These are phyloP conservation scores for Salix dunnii DNA, from an alignment of 345 rosid genomes.

Conservation along the genomic window DNA sequence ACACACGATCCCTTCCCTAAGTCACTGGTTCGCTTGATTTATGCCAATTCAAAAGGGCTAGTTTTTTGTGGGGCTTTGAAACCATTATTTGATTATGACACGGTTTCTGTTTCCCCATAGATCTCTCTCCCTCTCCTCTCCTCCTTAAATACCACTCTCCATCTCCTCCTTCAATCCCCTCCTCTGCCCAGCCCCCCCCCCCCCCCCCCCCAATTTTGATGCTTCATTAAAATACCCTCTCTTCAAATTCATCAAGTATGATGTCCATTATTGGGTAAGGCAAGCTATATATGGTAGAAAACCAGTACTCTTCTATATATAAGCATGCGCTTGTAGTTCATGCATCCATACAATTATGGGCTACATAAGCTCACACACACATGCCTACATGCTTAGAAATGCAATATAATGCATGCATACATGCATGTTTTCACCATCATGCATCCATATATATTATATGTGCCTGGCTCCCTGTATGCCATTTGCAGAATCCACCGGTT, in stretches of 20 bases:
- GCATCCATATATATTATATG: constrained; percentile 22
- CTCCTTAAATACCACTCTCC: constrained; percentile 19
- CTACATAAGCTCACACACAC: not conserved
- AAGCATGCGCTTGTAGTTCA: not conserved
- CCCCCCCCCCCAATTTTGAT: constrained; percentile 10
- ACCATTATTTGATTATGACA: constrained; percentile 20
- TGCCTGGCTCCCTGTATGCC: constrained; percentile 99
- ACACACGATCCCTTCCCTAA: not conserved
- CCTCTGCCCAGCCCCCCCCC: constrained; percentile 18
- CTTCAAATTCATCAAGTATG: not conserved
- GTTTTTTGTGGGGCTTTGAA: constrained; percentile 34
- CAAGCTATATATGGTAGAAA: not conserved
- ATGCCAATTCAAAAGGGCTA: constrained; percentile 44
- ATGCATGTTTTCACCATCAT: not conserved
- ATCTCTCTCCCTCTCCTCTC: constrained; percentile 23
- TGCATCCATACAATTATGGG: not conserved
- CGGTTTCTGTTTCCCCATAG: constrained; percentile 18
- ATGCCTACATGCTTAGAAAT: not conserved
- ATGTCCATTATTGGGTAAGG: not conserved
- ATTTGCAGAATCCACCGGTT: constrained; percentile 62
- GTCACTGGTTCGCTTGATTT: constrained; percentile 38
- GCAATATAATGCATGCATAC: not conserved
- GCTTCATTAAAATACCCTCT: not conserved
- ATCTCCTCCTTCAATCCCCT: not conserved
- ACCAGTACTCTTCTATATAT: not conserved